phyloP scores from a whole-genome alignment of 2,329 filamentous ascomycete species.

The Dothistroma septosporum region DNA sequence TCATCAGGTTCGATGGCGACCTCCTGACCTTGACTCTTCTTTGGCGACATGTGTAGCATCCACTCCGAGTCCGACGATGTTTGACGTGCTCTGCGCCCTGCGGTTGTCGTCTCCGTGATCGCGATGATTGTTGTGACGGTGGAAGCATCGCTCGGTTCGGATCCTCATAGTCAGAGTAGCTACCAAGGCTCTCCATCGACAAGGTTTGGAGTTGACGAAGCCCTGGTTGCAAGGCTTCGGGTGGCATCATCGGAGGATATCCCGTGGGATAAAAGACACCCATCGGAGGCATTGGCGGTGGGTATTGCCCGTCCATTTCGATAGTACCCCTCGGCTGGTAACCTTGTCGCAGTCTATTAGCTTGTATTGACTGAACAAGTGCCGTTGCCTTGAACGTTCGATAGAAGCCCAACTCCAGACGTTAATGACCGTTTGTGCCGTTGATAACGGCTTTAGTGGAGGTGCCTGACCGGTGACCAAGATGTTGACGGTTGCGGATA shows the following conservation, averaged over 20 bases:
- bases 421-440: conserved; percentile 14
- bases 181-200: conserved; percentile 33
- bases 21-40: conserved; percentile 69
- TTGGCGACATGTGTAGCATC: conserved; percentile 87
- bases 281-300: conserved; percentile 28
- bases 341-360: conserved; percentile 17
- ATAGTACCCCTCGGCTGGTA: conserved; percentile 3
- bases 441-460: conserved; percentile 17
- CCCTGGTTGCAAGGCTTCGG: conserved; percentile 25
- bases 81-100: conserved; percentile 68
- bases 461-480: conserved; percentile 14
- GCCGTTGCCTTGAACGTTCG: conserved; percentile 15
- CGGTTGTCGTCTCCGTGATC: conserved; percentile 28
- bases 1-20: not conserved
- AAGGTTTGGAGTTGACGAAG: conserved; percentile 32
- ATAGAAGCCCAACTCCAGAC: conserved; percentile 12
- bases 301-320: conserved; percentile 31
- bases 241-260: conserved; percentile 31
- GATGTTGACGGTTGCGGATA: conserved; percentile 20
- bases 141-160: conserved; percentile 25
- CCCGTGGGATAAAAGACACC: conserved; percentile 30
- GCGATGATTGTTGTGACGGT: conserved; percentile 22
- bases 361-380: conserved; percentile 13
- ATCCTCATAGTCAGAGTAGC: conserved; percentile 33
- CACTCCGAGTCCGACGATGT: conserved; percentile 86